These are phyloP conservation scores for Zangia roseola DNA, from an alignment of 768 basidiomycete species.

Conservation along the genomic window DNA sequence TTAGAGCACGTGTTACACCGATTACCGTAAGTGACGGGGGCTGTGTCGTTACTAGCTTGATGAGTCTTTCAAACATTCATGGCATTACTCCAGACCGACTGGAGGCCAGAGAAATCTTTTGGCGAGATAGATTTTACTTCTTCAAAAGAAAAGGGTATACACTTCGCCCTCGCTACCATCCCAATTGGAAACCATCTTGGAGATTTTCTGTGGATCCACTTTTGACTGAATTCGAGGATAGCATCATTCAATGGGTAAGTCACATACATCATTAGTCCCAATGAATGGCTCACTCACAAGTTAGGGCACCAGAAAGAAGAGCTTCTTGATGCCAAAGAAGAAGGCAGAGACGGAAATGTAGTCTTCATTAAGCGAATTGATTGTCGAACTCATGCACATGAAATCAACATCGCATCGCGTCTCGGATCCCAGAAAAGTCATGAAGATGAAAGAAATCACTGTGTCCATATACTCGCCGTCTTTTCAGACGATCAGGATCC, in stretches of 20 bases:
- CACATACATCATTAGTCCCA: not conserved
- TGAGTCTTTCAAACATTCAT: no score
- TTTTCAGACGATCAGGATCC: constrained; percentile 12
- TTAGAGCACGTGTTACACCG: no score
- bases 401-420: constrained; percentile 3
- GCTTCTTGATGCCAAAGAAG: constrained; percentile 11
- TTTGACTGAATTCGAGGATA: constrained; percentile 1
- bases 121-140: no score
- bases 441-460: constrained; percentile 19
- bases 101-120: no score
- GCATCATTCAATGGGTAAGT: constrained; percentile 9
- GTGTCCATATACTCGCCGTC: constrained; percentile 18
- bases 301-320: not conserved
- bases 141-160: no score
- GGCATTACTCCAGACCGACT: no score
- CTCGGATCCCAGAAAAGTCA: not conserved
- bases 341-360: not conserved
- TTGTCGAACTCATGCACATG: not conserved
- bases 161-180: no score
- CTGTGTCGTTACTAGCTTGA: no score
- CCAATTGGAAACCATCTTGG: constrained; percentile 22
- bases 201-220: not conserved
- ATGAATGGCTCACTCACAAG: not conserved
- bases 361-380: constrained; percentile 20
- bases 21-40: no score